Evolutionary conservation across 2,329 filamentous ascomycete species (phyloP).

Genomic region (Cladosporium sp.): DNA sequence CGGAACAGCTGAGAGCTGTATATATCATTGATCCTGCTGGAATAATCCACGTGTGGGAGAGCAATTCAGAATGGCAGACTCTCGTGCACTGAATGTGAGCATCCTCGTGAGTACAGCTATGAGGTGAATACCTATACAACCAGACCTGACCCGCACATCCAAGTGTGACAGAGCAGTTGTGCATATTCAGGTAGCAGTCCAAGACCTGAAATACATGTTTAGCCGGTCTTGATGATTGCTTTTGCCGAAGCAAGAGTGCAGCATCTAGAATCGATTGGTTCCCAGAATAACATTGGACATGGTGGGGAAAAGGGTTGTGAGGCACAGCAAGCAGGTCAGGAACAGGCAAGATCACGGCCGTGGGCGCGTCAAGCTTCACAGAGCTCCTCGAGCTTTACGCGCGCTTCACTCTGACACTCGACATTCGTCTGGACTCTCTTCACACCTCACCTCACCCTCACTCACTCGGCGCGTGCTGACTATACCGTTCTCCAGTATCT

Average conservation of each 20-base stretch:
- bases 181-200: neutral
- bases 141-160: neutral
- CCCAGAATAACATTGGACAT: neutral
- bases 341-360: neutral
- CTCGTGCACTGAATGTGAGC: neutral
- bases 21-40: neutral
- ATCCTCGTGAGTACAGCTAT: too few species aligned
- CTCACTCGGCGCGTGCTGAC: neutral
- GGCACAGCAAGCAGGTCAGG: neutral
- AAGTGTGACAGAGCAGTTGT: neutral
- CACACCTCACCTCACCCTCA: neutral
- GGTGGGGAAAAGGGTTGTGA: neutral
- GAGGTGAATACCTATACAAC: neutral
- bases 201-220: neutral
- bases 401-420: neutral
- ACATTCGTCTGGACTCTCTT: neutral
- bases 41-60: neutral
- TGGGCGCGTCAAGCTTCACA: neutral
- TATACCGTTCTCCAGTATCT: neutral
- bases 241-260: neutral
- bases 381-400: neutral
- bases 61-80: neutral
- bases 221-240: neutral
- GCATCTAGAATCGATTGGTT: neutral
- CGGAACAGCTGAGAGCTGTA: neutral